phyloP scores from a whole-genome alignment of 2,329 filamentous ascomycete species.

The Chrysoporthe austroafricana region DNA sequence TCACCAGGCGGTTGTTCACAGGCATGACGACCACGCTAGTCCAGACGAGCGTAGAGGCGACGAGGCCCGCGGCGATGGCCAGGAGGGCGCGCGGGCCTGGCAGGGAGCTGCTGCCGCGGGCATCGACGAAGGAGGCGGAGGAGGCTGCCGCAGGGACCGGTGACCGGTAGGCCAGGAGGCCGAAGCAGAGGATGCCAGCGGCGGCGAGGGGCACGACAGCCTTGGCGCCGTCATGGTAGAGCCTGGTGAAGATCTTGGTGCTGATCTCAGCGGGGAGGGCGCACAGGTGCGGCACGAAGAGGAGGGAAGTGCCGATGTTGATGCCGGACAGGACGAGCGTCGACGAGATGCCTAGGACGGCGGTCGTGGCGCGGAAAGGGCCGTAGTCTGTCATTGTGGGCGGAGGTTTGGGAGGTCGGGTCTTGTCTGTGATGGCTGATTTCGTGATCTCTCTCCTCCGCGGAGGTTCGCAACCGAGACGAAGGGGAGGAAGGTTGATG shows the following conservation, averaged over 20 bases:
- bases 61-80: constrained; percentile 7
- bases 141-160: too few species aligned
- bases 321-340: constrained; percentile 11
- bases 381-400: constrained; percentile 14
- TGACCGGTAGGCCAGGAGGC: too few species aligned
- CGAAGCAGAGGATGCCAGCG: constrained; percentile 10
- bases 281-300: constrained; percentile 21
- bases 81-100: background rate
- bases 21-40: constrained; percentile 20
- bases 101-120: too few species aligned
- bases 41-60: constrained; percentile 22
- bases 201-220: constrained; percentile 24
- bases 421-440: too few species aligned
- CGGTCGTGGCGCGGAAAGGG: constrained; percentile 9
- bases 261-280: constrained; percentile 8
- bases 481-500: too few species aligned
- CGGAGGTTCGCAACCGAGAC: too few species aligned
- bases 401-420: background rate
- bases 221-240: constrained; percentile 22
- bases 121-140: too few species aligned
- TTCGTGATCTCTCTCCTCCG: too few species aligned
- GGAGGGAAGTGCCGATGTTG: constrained; percentile 23
- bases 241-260: constrained; percentile 14
- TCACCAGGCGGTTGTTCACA: constrained; percentile 18
- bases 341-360: constrained; percentile 20